phyloP scores from a whole-genome alignment of 768 basidiomycete species.

The Tricholoma hemisulphureum region DNA sequence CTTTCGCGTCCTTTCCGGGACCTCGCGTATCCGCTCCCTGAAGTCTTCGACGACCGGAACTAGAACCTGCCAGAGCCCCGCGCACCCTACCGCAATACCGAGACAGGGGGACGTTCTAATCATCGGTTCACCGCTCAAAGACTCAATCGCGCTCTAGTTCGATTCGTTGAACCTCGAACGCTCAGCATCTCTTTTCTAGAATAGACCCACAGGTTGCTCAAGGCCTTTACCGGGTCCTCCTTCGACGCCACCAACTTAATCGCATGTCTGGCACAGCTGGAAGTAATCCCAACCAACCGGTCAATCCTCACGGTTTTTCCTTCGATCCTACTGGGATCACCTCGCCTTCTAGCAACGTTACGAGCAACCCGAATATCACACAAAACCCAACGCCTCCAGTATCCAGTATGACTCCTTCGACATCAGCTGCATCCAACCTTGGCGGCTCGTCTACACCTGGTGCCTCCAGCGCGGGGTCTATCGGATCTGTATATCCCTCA shows the following conservation, averaged over 20 bases:
- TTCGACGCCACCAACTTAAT: not conserved
- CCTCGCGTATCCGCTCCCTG: not conserved
- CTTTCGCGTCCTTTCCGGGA: too few species aligned
- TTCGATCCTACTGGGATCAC: too few species aligned
- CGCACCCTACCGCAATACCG: not conserved
- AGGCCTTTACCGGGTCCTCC: too few species aligned
- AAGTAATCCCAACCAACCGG: too few species aligned
- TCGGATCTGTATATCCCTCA: not conserved
- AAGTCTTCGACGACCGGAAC: not conserved
- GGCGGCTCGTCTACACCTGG: too few species aligned
- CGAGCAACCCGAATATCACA: not conserved
- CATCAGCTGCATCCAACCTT: not conserved
- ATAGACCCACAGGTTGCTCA: too few species aligned
- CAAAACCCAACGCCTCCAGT: not conserved
- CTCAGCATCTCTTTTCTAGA: too few species aligned
- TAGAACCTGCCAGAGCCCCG: not conserved
- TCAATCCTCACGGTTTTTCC: too few species aligned
- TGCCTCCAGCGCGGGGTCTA: not conserved
- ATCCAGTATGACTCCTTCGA: not conserved
- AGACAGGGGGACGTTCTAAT: not conserved
- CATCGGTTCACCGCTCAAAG: not conserved
- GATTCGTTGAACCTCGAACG: too few species aligned
- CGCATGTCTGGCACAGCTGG: too few species aligned
- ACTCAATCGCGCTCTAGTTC: too few species aligned
- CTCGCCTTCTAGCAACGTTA: too few species aligned